Evolutionary conservation across 176 grass and related monocot species (phyloP), one percentile per base, ranked within the genome.

Genomic region (Typha latifolia): DNA sequence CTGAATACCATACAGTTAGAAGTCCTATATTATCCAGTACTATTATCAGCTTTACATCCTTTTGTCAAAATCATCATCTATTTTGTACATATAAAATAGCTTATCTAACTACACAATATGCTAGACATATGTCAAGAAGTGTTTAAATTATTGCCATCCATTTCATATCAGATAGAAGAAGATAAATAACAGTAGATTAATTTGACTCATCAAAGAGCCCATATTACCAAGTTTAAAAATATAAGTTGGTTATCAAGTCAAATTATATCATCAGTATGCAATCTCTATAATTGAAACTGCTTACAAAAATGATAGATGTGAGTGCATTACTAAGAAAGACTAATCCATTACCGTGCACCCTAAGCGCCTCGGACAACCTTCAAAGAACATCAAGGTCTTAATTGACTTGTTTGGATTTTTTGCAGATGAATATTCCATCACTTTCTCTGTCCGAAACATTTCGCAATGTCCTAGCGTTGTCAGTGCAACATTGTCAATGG

Each of bases 371-470:
- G 86, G 72, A 65, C 92, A 96, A 80, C 84, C 92, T 74, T 96
- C 88, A 75, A 96, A 91, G 69, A 91, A 96, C 92, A 96, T 96
- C 80, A 96, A 70, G 52, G 85, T 91, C 76, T 91, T 96, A 43
- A 34, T 67, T 50, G 78, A 66, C 66, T 93, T 99, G 75, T 82
- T 99, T 49, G 68, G 50, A 77, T 76, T 53, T 66, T 68, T 77
- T 63, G 68, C 50, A 48, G 72, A 32, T 65, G 78, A 65, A 52
- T 32, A 78, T 76, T 86, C 73, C 21, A 70, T 67, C 75, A 96
- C 77, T 71, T 96, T 96, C 62, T 96, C 82, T 56, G 85, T 69
- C 69, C 84, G 84, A 79, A 96, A 96, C 59, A 79, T 76, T 77
- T 83, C 82, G 80, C 92, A 96, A 0, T 71, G 71, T 29, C 92